Conservation (phyloP, 345 rosid genomes). For the Citrus unshiu region DNA sequence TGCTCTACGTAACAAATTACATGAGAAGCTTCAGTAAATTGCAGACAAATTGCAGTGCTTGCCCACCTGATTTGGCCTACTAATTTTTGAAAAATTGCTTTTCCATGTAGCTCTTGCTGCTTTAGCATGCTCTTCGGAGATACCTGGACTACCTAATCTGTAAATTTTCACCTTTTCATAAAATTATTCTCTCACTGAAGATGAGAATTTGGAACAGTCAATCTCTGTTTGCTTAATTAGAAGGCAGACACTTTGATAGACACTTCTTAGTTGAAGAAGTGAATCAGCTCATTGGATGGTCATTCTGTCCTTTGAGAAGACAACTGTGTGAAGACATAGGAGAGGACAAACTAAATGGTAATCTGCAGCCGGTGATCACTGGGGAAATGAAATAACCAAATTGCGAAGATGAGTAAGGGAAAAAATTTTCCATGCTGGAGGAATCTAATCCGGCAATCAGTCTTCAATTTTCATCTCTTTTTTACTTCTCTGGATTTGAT, state of each 20-base stretch:
- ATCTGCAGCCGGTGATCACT: background rate
- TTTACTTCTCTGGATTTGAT: slow-evolving; percentile 2
- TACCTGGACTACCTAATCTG: slow-evolving; percentile 4
- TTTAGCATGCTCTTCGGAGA: background rate
- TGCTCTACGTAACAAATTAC: slow-evolving; percentile 18
- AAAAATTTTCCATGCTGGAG: slow-evolving; percentile 3
- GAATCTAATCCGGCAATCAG: slow-evolving; percentile 12
- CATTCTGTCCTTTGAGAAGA: slow-evolving; percentile 7
- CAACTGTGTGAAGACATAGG: background rate
- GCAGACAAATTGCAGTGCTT: background rate
- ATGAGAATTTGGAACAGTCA: slow-evolving; percentile 32
- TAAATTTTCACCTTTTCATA: background rate
- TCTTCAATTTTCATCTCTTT: background rate
- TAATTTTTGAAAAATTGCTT: background rate
- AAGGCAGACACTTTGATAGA: background rate
- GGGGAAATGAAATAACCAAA: background rate
- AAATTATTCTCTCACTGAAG: background rate
- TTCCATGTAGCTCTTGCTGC: background rate
- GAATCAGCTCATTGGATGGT: slow-evolving; percentile 24
- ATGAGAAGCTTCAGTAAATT: slow-evolving; percentile 12
- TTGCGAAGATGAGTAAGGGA: background rate
- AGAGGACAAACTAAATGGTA: background rate
- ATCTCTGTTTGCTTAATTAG: slow-evolving; percentile 10
- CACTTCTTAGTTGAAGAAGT: slow-evolving; percentile 29
- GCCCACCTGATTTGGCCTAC: background rate